Percentiles rank a stretch among this genome's conserved stretches.
phyloP scores from a whole-genome alignment of 345 rosid genomes.

The Trapa incisa region DNA sequence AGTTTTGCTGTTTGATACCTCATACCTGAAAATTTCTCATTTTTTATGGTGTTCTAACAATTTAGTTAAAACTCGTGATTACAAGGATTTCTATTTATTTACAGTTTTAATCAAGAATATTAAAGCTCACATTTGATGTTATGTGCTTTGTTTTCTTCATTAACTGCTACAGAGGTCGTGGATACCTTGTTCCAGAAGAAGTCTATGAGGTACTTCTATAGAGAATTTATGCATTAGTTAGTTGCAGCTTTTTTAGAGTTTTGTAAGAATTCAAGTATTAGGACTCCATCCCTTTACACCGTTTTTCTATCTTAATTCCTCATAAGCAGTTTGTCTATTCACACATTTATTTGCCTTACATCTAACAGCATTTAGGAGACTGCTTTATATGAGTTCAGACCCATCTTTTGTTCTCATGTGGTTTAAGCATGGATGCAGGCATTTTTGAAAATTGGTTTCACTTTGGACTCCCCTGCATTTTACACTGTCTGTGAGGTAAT shows the following conservation, averaged over 20 bases:
- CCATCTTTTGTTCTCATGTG: constrained; percentile 5
- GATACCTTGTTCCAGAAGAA: constrained; percentile 44
- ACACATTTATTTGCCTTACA: not conserved
- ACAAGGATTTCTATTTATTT: not conserved
- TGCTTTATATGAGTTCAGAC: not conserved
- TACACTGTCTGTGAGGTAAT: constrained; percentile 58
- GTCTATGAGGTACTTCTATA: constrained; percentile 32
- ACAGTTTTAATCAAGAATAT: not conserved
- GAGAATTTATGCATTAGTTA: not conserved
- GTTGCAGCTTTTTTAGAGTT: not conserved
- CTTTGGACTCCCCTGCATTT: constrained; percentile 53
- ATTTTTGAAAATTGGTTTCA: constrained; percentile 50
- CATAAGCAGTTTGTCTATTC: not conserved
- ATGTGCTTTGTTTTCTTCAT: not conserved
- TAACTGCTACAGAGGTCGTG: constrained; percentile 36
- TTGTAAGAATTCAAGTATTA: not conserved
- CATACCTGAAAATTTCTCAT: not conserved
- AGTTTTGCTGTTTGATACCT: not conserved
- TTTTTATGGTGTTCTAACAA: not conserved
- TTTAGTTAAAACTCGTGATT: not conserved
- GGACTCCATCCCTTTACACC: not conserved
- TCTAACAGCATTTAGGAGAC: not conserved
- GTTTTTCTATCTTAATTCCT: not conserved
- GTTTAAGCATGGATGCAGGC: constrained; percentile 27
- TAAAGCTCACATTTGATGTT: not conserved